phyloP scores from a whole-genome alignment of 306 rosid genomes.

The Elaeagnus macrophylla region DNA sequence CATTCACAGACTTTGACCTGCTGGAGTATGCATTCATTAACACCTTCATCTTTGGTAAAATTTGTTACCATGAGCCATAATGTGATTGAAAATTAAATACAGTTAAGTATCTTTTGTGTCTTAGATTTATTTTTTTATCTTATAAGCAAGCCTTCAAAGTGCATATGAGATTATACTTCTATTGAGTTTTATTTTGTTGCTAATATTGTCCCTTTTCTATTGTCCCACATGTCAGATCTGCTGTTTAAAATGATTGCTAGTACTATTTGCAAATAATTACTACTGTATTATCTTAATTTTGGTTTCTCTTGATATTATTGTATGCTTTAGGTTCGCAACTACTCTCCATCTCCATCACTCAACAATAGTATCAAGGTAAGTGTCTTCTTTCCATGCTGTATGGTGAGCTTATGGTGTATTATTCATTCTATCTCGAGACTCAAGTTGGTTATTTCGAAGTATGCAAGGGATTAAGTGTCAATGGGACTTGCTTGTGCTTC shows the following conservation, averaged over 20 bases:
- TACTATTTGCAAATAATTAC: not conserved
- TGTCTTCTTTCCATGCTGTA: constrained; percentile 6
- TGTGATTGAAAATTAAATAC: too few species aligned
- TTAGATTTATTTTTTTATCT: constrained; percentile 1
- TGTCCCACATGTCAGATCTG: not conserved
- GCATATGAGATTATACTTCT: too few species aligned
- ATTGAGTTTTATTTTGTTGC: too few species aligned
- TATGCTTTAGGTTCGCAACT: constrained; percentile 78
- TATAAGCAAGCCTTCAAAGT: not conserved
- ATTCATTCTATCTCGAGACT: not conserved
- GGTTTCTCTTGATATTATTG: constrained; percentile 14
- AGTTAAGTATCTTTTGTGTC: too few species aligned
- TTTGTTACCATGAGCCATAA: too few species aligned
- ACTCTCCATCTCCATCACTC: constrained; percentile 70
- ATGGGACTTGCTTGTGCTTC: not conserved
- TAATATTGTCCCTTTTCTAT: not conserved
- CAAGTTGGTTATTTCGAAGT: not conserved
- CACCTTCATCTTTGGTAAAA: too few species aligned
- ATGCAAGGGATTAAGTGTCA: not conserved
- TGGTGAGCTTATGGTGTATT: not conserved
- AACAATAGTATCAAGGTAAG: constrained; percentile 98
- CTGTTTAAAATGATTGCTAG: not conserved
- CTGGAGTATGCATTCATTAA: too few species aligned
- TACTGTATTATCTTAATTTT: constrained; percentile 10
- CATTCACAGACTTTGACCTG: too few species aligned